Evolutionary conservation across 495 filamentous ascomycete species (phyloP).

Genomic region (Rusavskia elegans): DNA sequence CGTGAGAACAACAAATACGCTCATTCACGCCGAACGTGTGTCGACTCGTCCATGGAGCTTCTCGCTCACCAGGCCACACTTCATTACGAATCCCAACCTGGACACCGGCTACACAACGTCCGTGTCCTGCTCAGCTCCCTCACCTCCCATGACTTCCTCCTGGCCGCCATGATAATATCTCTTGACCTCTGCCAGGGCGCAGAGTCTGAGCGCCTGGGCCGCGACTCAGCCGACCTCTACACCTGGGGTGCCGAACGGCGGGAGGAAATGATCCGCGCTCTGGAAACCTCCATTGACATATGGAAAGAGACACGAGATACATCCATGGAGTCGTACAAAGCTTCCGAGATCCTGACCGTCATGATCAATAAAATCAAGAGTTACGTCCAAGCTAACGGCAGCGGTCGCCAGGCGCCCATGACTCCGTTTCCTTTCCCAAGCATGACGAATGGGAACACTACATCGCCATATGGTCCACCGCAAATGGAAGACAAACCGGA

Average conservation of each 20-base stretch:
- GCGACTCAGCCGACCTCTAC: conserved; percentile 35
- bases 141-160: conserved; percentile 66
- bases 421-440: conserved; percentile 7
- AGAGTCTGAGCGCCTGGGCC: conserved; percentile 17
- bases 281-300: conserved; percentile 58
- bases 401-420: neutral
- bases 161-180: conserved; percentile 78
- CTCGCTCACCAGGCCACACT: conserved; percentile 64
- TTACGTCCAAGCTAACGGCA: neutral
- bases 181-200: conserved; percentile 43
- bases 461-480: conserved; percentile 10
- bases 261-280: conserved; percentile 54
- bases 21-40: conserved; percentile 65
- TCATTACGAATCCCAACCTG: conserved; percentile 55
- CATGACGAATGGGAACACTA: conserved; percentile 1
- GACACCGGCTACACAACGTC: conserved; percentile 53
- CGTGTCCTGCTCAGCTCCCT: conserved; percentile 66
- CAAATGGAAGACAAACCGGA: conserved; percentile 29
- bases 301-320: conserved; percentile 61
- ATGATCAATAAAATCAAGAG: conserved; percentile 63
- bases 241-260: conserved; percentile 58
- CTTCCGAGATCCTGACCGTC: conserved; percentile 53
- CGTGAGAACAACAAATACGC: conserved; percentile 58
- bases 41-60: conserved; percentile 63
- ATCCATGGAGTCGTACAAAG: conserved; percentile 84